Percentiles rank a stretch among this genome's conserved stretches.
phyloP scores from a whole-genome alignment of 1,139 yeast species.

The Hemisphaericaspora xylofermentans region DNA sequence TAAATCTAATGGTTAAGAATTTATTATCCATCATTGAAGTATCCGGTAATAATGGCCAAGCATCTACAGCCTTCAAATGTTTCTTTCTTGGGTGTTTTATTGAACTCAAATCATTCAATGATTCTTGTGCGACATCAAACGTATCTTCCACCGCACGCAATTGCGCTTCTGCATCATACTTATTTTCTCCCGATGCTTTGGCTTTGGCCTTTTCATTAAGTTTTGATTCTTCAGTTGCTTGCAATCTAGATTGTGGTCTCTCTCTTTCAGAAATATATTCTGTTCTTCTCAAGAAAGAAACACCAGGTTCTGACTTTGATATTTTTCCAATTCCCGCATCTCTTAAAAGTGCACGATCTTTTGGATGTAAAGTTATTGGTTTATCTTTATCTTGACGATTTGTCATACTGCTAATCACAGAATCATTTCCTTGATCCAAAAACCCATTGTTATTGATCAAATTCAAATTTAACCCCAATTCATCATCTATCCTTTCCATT shows the following conservation, averaged over 20 bases:
- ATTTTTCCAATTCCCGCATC: slow-evolving; percentile 64
- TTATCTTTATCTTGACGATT: slow-evolving; percentile 19
- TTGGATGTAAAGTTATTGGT: slow-evolving; percentile 59
- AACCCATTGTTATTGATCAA: slow-evolving; percentile 66
- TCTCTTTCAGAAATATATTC: slow-evolving; percentile 73
- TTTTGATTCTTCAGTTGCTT: slow-evolving; percentile 15
- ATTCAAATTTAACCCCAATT: slow-evolving; percentile 78
- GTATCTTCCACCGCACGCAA: slow-evolving; percentile 71
- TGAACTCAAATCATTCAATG: slow-evolving; percentile 39
- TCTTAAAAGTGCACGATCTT: slow-evolving; percentile 72
- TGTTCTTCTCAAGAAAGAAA: slow-evolving; percentile 88
- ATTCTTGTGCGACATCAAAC: slow-evolving; percentile 59
- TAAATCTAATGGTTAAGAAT: slow-evolving; percentile 68
- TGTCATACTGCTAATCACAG: slow-evolving; percentile 35
- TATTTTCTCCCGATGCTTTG: slow-evolving; percentile 18
- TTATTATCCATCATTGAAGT: slow-evolving; percentile 82
- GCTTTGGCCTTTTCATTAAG: slow-evolving; percentile 19
- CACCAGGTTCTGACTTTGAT: slow-evolving; percentile 58
- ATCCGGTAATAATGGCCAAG: slow-evolving; percentile 87
- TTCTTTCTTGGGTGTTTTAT: slow-evolving; percentile 79
- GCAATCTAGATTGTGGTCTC: slow-evolving; percentile 25
- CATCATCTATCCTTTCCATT: slow-evolving; percentile 68
- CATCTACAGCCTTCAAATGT: slow-evolving; percentile 67
- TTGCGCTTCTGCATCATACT: slow-evolving; percentile 62
- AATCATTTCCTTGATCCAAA: slow-evolving; percentile 60